Evolutionary conservation across 208 protist species (phyloP), one percentile per base, ranked within the genome.

Genomic region (Trypanosoma rangeli): DNA sequence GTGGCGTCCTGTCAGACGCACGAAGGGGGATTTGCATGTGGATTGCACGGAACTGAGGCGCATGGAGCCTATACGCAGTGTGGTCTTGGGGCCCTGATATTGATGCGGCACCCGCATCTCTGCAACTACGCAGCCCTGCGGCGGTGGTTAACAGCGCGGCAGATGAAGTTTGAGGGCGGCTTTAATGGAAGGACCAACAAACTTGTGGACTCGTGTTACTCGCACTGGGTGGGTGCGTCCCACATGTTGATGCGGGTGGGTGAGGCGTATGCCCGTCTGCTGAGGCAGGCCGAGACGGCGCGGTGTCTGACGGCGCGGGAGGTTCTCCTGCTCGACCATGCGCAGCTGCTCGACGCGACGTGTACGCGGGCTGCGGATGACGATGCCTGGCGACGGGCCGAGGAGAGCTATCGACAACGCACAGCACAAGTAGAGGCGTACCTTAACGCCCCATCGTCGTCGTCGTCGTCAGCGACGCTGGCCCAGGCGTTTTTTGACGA

Each of bases 131-230:
- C 74, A 0, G 16, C 59, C 13, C 75, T 94, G 50, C 82, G 83
- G 0, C 78, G 87, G 4, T 98, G 94, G 94, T 68, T 97, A 16
- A 65, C 80, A 3, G 69, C 73, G 15, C 87, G 93, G 26, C 96
- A 98, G 75, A 68, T 85, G 26, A 68, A 58, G 31, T 89, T 79
- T 37, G 87, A 95, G 62, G 94, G 94, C 56, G 97, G 97, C 8
- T 99, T 98, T 61, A 89, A 93, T 64, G 98, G 98, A 9, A 78
- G 98, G 22, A 98, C 94, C 10, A 98, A 99, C 79, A 99, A 99
- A 81, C 82, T 98, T n/a, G 89, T 97, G 4, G 98, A 99, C 78
- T 93, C 94, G 12, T 99, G 98, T 79, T 99, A 99, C 82, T 95
- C 91, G 8, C 97, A 98, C 62, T 99, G 98, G 98, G 75, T 99